Evolutionary conservation across 2,329 filamentous ascomycete species (phyloP), one percentile per base, ranked within the genome.

Genomic region (Fusarium sp.): DNA sequence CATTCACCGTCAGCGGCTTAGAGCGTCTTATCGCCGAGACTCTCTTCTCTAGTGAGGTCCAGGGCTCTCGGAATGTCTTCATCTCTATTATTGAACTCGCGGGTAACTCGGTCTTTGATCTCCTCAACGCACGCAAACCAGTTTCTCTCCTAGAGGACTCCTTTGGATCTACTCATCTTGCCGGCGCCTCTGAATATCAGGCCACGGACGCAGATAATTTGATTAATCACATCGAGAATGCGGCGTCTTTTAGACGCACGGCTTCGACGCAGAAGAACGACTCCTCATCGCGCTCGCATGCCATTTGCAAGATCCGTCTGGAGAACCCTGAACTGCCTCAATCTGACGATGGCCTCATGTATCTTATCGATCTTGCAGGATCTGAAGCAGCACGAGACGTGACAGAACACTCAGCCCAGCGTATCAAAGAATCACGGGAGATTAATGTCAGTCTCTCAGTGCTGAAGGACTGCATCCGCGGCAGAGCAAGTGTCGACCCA

Each of bases 381-480:
- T 84, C 82, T 9, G 84, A 86, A 63, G 78, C 77, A 1, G 82
- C 82, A 2, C 80, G 82, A 10, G 82, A 85, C 64, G 71, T 78
- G 2, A 71, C 72, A 0, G 64, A 65, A 6, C 82, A 85, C 68
- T 76, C 76, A 4, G 71, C 78, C 3, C 78, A 80, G 27, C 81
- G 82, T 8, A 82, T 84, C 77, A 78, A 78, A 39, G 83, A 84
- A 68, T 77, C 81, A 6, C 75, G 78, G 14, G 79, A 84, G 70
- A 84, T 85, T 75, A 84, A 84, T 67, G 78, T 75, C 10, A 84
- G 82, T 60, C 76, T 85, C 0, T 84, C 82, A 0, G 78, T 82
- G 0, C 77, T 86, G 4, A 85, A 86, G 61, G 84, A 85, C 65
- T 86, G 83, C 57, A 86, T 86, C 49, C 79, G 83, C 2, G 82